These are phyloP conservation scores for Metschnikowia baotianmanensis DNA, from an alignment of 805 yeast species.

Conservation along the genomic window DNA sequence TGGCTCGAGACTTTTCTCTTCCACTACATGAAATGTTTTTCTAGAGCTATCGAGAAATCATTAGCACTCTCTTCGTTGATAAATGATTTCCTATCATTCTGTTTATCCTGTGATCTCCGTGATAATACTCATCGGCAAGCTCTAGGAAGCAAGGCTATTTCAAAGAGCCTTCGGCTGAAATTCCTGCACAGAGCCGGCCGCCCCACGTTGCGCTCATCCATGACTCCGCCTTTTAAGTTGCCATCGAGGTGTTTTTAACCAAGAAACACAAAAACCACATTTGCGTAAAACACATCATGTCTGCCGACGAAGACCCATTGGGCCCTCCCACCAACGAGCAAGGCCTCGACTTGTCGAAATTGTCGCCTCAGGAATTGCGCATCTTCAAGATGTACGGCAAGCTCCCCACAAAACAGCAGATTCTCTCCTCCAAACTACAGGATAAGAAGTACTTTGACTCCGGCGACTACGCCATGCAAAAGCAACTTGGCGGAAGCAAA, in stretches of 20 bases:
- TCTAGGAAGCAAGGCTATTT: no score
- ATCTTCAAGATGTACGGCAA: constrained; percentile 81
- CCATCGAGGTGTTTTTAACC: not conserved
- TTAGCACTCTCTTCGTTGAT: no score
- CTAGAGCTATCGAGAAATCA: no score
- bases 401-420: constrained; percentile 76
- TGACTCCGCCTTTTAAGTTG: not conserved
- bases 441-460: constrained; percentile 92
- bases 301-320: constrained; percentile 47
- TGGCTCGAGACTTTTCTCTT: no score
- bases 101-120: no score
- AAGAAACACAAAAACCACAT: no score
- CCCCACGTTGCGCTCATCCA: not conserved
- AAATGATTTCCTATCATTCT: no score
- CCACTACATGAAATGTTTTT: no score
- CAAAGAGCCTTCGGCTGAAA: no score
- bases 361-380: constrained; percentile 77
- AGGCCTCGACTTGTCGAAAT: constrained; percentile 51
- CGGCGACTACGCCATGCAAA: constrained; percentile 87
- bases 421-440: constrained; percentile 70
- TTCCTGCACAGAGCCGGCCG: no score
- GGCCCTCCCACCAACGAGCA: constrained; percentile 46
- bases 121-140: no score
- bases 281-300: no score
- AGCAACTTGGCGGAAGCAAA: constrained; percentile 36